Evolutionary conservation across 2,329 filamentous ascomycete genomes (phyloP).

Genomic region (Paraphoma chrysanthemicola): DNA sequence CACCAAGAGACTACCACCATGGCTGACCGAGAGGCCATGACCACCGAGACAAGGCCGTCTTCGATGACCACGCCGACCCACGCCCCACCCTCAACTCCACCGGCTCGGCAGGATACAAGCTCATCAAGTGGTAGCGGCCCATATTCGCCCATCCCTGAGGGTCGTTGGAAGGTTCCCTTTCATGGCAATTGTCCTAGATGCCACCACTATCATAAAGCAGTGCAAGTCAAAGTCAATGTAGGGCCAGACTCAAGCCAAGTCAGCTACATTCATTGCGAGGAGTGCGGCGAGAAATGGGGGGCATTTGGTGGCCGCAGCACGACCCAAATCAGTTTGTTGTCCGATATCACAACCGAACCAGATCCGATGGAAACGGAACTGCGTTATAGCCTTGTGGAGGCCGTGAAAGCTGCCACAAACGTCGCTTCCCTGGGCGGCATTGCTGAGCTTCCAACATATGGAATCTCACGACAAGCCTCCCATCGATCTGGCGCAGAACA

Average conservation of each 20-base stretch:
- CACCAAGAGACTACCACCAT: neutral
- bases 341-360: conserved; percentile 22
- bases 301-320: conserved; percentile 30
- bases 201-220: conserved; percentile 34
- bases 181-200: conserved; percentile 38
- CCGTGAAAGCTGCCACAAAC: conserved; percentile 25
- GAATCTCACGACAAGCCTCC: neutral
- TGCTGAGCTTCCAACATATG: neutral
- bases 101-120: conserved; percentile 14
- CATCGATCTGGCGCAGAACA: neutral
- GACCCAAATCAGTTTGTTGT: conserved; percentile 34
- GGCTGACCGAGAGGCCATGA: conserved; percentile 4
- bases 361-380: conserved; percentile 23
- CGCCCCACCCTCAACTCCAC: neutral
- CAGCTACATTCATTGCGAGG: conserved; percentile 29
- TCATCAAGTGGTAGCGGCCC: conserved; percentile 26
- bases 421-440: conserved; percentile 15
- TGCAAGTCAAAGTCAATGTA: conserved; percentile 24
- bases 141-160: conserved; percentile 19
- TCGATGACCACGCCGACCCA: neutral
- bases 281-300: conserved; percentile 32
- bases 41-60: neutral
- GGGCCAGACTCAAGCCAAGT: conserved; percentile 14
- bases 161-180: conserved; percentile 28
- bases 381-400: conserved; percentile 22